phyloP scores from a whole-genome alignment of 139 green algal species.

The Pleodorina starrii region DNA sequence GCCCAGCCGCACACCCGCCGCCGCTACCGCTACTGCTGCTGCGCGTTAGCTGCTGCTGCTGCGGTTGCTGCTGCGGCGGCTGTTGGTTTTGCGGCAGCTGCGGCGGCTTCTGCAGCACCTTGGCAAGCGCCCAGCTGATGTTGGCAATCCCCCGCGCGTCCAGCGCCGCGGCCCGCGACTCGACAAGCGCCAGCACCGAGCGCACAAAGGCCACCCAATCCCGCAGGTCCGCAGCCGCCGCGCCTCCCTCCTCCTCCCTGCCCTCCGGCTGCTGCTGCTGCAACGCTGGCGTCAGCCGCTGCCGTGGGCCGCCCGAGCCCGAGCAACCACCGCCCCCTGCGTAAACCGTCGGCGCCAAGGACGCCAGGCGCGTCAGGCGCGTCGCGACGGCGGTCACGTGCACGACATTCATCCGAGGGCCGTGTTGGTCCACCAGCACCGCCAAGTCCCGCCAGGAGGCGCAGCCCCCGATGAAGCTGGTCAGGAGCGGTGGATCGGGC shows the following conservation, averaged over 20 bases:
- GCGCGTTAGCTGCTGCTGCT: not conserved
- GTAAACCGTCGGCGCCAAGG: not conserved
- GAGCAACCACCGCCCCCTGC: no score
- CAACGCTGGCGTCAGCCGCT: not conserved
- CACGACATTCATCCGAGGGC: not conserved
- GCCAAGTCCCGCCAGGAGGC: not conserved
- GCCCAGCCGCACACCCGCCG: no score
- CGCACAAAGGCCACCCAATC: not conserved
- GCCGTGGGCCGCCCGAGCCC: not conserved
- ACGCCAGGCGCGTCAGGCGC: constrained; percentile 10
- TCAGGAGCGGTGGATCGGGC: not conserved
- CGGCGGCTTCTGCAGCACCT: not conserved
- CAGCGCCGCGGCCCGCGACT: not conserved
- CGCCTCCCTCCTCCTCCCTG: not conserved
- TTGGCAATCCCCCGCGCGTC: constrained; percentile 20
- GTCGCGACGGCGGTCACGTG: constrained; percentile 38
- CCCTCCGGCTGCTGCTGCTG: not conserved
- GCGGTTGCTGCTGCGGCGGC: no score
- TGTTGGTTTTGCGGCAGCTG: not conserved
- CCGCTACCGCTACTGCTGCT: not conserved
- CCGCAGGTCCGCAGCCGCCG: not conserved
- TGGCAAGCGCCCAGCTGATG: constrained; percentile 18
- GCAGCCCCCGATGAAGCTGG: not conserved
- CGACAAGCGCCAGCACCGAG: not conserved
- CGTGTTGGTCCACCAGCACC: not conserved